A percentile compares a stretch with the other conserved stretches of the same genome.
Evolutionary conservation across 352 stramenopile species (phyloP).

Genomic region (Phytophthora tubulina): DNA sequence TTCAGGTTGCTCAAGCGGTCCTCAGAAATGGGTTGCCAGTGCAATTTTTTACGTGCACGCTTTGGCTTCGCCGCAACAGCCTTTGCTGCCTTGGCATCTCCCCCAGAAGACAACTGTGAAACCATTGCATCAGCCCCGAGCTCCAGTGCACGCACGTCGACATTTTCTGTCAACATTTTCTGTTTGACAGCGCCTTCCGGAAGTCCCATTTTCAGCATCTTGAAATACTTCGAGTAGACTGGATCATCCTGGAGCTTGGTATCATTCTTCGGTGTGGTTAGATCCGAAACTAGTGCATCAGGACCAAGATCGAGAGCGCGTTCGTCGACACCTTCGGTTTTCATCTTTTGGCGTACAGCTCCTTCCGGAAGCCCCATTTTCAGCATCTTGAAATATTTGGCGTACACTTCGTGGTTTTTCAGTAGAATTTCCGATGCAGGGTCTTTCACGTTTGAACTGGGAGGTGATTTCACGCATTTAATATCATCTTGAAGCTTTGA

Average conservation of each 20-base stretch:
- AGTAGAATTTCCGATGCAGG: constrained; percentile 33
- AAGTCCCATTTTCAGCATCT: constrained; percentile 95
- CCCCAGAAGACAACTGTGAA: constrained; percentile 43
- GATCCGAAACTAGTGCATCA: constrained; percentile 53
- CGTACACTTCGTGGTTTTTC: constrained; percentile 73
- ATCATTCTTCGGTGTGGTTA: constrained; percentile 39
- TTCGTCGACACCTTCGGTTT: constrained; percentile 56
- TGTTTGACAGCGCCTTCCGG: constrained; percentile 86
- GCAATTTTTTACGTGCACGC: constrained; percentile 84
- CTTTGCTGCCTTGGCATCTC: not conserved
- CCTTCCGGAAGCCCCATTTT: constrained; percentile 90
- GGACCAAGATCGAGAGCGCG: constrained; percentile 67
- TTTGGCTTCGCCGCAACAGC: constrained; percentile 35
- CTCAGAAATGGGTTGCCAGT: constrained; percentile 90
- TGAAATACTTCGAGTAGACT: constrained; percentile 92
- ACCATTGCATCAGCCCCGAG: constrained; percentile 69
- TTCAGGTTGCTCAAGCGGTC: constrained; percentile 79
- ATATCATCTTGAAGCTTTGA: constrained; percentile 74
- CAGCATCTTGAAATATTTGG: constrained; percentile 96
- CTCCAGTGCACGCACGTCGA: constrained; percentile 69
- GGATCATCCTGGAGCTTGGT: constrained; percentile 68
- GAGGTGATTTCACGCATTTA: constrained; percentile 52
- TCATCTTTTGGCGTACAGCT: constrained; percentile 90
- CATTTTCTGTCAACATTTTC: constrained; percentile 77
- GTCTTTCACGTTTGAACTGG: constrained; percentile 11